Percentiles rank a stretch among this genome's conserved stretches.
Evolutionary conservation across 2,329 filamentous ascomycete species (phyloP).

Genomic region (Gaeumannomyces sp.): DNA sequence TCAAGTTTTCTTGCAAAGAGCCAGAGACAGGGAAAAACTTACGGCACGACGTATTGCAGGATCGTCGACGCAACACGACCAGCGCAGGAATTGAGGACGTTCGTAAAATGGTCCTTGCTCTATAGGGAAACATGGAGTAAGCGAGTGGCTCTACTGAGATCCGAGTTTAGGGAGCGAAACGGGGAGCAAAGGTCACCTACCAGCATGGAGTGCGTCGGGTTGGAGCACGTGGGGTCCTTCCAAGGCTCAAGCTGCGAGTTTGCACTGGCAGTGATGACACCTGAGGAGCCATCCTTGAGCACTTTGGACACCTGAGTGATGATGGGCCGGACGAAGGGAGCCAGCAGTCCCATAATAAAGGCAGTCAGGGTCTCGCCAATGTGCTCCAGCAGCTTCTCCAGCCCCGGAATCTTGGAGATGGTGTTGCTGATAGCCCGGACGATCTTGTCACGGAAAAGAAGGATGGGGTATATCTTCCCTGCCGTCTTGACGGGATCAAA

Average conservation of each 20-base stretch:
- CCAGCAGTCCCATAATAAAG: conserved; percentile 84
- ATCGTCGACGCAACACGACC: conserved; percentile 68
- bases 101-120: conserved; percentile 10
- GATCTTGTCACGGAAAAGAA: conserved; percentile 89
- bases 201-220: conserved; percentile 48
- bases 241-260: conserved; percentile 74
- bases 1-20: neutral
- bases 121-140: neutral
- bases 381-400: conserved; percentile 85
- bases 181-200: neutral
- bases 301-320: conserved; percentile 80
- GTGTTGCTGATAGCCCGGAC: conserved; percentile 79
- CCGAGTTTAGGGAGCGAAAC: neutral
- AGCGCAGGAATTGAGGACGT: conserved; percentile 66
- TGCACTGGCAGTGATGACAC: conserved; percentile 60
- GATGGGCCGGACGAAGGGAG: conserved; percentile 86
- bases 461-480: conserved; percentile 85
- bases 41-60: conserved; percentile 80
- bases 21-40: conserved; percentile 25
- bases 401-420: conserved; percentile 85
- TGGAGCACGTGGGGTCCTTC: conserved; percentile 67
- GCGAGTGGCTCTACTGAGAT: neutral
- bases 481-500: conserved; percentile 76
- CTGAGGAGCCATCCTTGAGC: conserved; percentile 78
- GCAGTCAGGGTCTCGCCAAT: conserved; percentile 90